Base-by-base conservation (phyloP, 371 early-diverging fungal species). In the Apophysomyces trapeziformis region DNA sequence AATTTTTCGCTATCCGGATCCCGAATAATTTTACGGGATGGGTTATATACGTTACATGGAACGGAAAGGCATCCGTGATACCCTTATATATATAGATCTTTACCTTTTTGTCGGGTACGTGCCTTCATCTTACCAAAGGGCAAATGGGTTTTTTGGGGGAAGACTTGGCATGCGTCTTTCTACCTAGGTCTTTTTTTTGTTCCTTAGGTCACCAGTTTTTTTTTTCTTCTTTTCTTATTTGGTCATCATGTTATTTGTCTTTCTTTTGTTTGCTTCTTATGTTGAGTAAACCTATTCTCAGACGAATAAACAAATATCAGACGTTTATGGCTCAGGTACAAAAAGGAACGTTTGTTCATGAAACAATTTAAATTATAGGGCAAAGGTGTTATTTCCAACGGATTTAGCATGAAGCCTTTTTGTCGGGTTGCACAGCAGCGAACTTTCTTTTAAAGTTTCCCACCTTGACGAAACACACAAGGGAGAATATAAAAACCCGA, bases 151-250 rank as follows among this genome's bases (percentile, higher is more conserved):
- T 26, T 26, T 26, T 26, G 32, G 32, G 32, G 32, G 32, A 26
- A 26, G 32, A 26, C 32, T 26, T 26, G 32, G 32, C 32, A 26
- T 26, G 32, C 32, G 32, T 26, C 32, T 26, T 26, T 26, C 32
- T 26, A 26, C 32, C 32, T 2, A 2, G 32, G 32, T 26, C 32
- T 26, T 26, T 26, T 26, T 50, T 26, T 26, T 50, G 16, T 50
- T 50, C 21, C 54, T 50, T 26, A 32, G 54, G 54, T 50, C 54
- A 50, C 54, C 54, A 50, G 54, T 50, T 50, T 50, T 50, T 50
- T 50, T 50, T 50, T 50, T 50, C 21, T 50, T 47, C 21, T 50
- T 47, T 47, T 50, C 21, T 50, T 50, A 2, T 26, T 26, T 50
- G 5, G 11, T 47, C 21, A 16, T 47, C 47, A 21, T 47, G 47